These are phyloP conservation scores for Colletotrichum sojae DNA, from an alignment of 2,329 filamentous ascomycete genomes.

Conservation along the genomic window DNA sequence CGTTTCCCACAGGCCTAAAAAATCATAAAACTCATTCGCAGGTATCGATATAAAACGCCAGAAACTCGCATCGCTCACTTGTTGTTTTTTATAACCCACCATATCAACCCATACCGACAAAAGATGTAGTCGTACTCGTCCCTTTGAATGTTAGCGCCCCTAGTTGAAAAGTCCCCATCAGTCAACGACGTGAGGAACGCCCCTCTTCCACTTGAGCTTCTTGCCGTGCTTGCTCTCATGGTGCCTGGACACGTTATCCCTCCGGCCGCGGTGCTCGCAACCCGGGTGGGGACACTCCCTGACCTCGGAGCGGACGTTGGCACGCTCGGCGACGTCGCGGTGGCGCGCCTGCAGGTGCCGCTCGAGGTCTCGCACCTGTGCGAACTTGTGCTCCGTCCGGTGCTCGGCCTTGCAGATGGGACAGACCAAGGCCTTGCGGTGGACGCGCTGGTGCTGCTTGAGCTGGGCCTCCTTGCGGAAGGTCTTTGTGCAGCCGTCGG, in stretches of 20 bases:
- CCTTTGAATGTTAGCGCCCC: too few species aligned
- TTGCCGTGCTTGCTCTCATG: conserved; percentile 42
- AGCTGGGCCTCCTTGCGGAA: conserved; percentile 42
- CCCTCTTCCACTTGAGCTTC: conserved; percentile 42
- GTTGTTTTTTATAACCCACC: conserved; percentile 4
- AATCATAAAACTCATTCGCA: conserved; percentile 15
- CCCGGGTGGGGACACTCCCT: conserved; percentile 39
- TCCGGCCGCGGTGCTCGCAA: conserved; percentile 40
- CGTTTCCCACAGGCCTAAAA: not conserved
- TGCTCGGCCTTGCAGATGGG: conserved; percentile 39
- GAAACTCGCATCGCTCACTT: conserved; percentile 30
- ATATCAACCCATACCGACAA: not conserved
- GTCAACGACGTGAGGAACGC: conserved; percentile 37
- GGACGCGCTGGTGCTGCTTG: conserved; percentile 43
- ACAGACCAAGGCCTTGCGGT: conserved; percentile 41
- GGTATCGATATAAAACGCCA: conserved; percentile 27
- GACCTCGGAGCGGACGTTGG: conserved; percentile 41
- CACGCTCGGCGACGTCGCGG: conserved; percentile 32
- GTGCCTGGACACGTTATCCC: conserved; percentile 43
- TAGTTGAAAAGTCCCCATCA: conserved; percentile 5
- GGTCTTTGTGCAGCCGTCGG: conserved; percentile 40
- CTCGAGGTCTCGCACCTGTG: conserved; percentile 43
- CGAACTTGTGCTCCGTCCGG: conserved; percentile 42
- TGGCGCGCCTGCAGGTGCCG: conserved; percentile 42
- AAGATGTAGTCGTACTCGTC: not conserved